phyloP scores from a whole-genome alignment of 768 basidiomycete genomes.

The Terana coerulea region DNA sequence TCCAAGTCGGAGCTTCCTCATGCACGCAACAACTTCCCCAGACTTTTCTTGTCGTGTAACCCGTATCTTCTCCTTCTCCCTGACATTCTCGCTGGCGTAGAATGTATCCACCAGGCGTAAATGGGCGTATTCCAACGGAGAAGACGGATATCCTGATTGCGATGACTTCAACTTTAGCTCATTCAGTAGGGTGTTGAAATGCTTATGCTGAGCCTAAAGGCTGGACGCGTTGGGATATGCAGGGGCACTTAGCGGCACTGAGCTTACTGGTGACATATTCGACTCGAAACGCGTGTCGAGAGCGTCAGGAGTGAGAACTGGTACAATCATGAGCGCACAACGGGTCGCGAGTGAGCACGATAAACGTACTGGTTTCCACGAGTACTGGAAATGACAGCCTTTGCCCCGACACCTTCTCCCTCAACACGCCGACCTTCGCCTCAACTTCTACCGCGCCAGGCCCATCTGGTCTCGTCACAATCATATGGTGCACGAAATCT shows the following conservation, averaged over 20 bases:
- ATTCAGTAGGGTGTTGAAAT: conserved; percentile 87
- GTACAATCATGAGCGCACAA: background rate
- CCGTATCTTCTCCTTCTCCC: conserved; percentile 59
- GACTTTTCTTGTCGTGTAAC: conserved; percentile 83
- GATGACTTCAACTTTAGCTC: conserved; percentile 57
- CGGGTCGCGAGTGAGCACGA: background rate
- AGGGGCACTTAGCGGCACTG: background rate
- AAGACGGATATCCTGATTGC: conserved; percentile 47
- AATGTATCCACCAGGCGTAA: conserved; percentile 78
- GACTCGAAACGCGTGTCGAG: conserved; percentile 79
- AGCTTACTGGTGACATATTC: conserved; percentile 84
- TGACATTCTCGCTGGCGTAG: conserved; percentile 43
- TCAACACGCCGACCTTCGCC: conserved; percentile 81
- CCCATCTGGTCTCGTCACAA: conserved; percentile 46
- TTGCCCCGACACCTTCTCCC: conserved; percentile 50
- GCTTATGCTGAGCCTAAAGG: conserved; percentile 75
- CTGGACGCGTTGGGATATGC: background rate
- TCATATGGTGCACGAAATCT: conserved; percentile 79
- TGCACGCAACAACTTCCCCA: conserved; percentile 58
- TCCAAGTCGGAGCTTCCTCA: conserved; percentile 79
- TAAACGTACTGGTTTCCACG: conserved; percentile 79
- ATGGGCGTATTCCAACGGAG: conserved; percentile 72
- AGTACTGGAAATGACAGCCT: conserved; percentile 69
- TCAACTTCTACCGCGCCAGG: conserved; percentile 76
- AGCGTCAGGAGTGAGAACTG: conserved; percentile 66